Conservation (phyloP, 768 basidiomycete genomes). For the Paxillus rubicundulus region DNA sequence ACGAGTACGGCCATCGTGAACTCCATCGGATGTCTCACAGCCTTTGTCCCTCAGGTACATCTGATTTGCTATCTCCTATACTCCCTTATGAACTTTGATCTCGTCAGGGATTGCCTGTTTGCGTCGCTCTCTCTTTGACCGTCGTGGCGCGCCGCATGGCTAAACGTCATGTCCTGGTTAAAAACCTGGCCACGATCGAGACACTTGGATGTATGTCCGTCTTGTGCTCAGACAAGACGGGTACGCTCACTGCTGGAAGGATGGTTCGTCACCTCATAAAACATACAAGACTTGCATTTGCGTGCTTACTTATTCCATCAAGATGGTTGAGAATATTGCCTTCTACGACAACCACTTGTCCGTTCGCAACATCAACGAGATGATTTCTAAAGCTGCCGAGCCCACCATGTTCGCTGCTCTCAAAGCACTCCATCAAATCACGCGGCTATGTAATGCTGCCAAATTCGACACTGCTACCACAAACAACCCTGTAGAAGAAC, state of each 20-base stretch:
- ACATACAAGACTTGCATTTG: too few relatives aligned
- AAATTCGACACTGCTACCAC: slow-evolving; percentile 39
- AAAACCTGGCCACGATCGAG: slow-evolving; percentile 50
- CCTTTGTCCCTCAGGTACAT: slow-evolving; percentile 39
- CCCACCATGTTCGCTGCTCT: slow-evolving; percentile 15
- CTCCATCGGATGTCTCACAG: slow-evolving; percentile 38
- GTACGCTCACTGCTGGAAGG: slow-evolving; percentile 45
- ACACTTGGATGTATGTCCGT: slow-evolving; percentile 51
- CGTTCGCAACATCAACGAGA: slow-evolving; percentile 13
- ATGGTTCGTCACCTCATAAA: slow-evolving; percentile 34
- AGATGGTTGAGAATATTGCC: slow-evolving; percentile 40
- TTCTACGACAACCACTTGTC: slow-evolving; percentile 31
- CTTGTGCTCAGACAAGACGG: slow-evolving; percentile 53
- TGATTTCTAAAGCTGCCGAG: slow-evolving; percentile 6
- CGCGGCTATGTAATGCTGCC: slow-evolving; percentile 56
- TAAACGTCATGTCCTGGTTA: slow-evolving; percentile 44
- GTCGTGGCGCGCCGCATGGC: slow-evolving; percentile 48
- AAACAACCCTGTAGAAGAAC: slow-evolving; percentile 29
- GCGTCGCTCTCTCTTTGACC: slow-evolving; percentile 51
- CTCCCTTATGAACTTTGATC: background rate
- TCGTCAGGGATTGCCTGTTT: slow-evolving; percentile 34
- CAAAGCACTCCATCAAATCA: slow-evolving; percentile 34
- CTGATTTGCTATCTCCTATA: background rate
- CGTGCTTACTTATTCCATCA: background rate
- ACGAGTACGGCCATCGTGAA: slow-evolving; percentile 36